A percentile compares a stretch with the other conserved stretches of the same genome.
Conservation (phyloP, 2,329 filamentous ascomycete genomes). For the Calycina marina region DNA sequence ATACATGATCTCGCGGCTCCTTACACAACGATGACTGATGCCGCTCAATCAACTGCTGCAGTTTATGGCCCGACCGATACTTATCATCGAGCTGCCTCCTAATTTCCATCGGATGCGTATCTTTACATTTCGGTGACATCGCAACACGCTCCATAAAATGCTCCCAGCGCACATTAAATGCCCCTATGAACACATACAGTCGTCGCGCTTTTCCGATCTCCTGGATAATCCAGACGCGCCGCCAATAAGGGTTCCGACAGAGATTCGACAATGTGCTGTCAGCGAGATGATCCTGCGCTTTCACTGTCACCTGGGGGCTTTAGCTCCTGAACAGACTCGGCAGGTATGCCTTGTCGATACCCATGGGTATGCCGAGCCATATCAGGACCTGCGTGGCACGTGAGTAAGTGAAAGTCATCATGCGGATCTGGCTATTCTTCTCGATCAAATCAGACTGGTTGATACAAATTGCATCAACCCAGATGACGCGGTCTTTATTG, state of each 20-base stretch:
- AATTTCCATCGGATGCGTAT: conserved; percentile 9
- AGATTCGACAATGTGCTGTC: conserved; percentile 1
- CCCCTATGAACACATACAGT: conserved; percentile 16
- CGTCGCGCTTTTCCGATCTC: conserved; percentile 14
- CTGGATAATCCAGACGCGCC: conserved; percentile 18
- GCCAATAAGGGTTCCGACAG: conserved; percentile 12
- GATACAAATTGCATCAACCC: conserved; percentile 9
- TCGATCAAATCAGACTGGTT: conserved; percentile 7
- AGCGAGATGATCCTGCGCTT: neutral
- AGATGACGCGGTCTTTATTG: conserved; percentile 1
- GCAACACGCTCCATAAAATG: neutral
- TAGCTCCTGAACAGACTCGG: neutral
- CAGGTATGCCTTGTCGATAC: neutral
- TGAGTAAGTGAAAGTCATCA: conserved; percentile 7
- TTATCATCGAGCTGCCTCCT: conserved; percentile 8
- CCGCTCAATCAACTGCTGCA: conserved; percentile 13
- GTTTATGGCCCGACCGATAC: conserved; percentile 7
- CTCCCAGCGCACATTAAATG: conserved; percentile 3
- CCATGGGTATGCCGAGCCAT: conserved; percentile 3
- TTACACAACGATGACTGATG: conserved; percentile 16
- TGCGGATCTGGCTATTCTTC: conserved; percentile 4
- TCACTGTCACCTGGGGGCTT: neutral
- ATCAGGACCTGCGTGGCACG: conserved; percentile 4
- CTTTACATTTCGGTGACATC: neutral
- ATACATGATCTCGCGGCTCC: conserved; percentile 21